These are phyloP conservation scores for Fusarium drepaniforme DNA, from an alignment of 2,329 filamentous ascomycete genomes.

Conservation along the genomic window DNA sequence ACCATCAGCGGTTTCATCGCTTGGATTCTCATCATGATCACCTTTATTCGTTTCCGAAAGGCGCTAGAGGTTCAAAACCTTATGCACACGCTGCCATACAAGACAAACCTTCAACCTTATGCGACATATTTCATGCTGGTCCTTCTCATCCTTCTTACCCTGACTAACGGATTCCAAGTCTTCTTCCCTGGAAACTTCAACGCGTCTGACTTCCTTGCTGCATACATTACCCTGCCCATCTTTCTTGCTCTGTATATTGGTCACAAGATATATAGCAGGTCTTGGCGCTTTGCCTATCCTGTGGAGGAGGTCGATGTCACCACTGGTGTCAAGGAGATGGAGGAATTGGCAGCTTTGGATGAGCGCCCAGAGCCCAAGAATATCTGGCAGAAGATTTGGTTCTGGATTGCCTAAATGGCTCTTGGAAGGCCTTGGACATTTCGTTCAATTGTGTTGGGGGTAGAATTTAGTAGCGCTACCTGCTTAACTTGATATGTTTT, in stretches of 20 bases:
- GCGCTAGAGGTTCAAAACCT: constrained; percentile 67
- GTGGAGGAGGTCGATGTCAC: not conserved
- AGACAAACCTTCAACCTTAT: constrained; percentile 69
- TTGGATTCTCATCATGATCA: constrained; percentile 67
- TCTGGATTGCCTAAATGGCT: constrained; percentile 61
- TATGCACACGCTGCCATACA: constrained; percentile 61
- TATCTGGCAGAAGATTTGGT: constrained; percentile 62
- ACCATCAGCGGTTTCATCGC: constrained; percentile 22
- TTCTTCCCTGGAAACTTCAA: constrained; percentile 77
- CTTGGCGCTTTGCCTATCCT: not conserved
- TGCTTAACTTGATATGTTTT: not conserved
- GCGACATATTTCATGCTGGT: constrained; percentile 71
- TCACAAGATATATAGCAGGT: constrained; percentile 60
- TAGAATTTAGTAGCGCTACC: not conserved
- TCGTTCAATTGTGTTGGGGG: not conserved
- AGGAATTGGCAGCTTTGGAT: constrained; percentile 4
- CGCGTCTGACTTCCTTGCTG: constrained; percentile 71
- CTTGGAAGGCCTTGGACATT: not conserved
- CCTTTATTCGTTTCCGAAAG: constrained; percentile 39
- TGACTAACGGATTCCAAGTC: constrained; percentile 82
- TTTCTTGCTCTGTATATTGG: constrained; percentile 71
- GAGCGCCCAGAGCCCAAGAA: constrained; percentile 63
- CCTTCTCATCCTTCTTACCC: constrained; percentile 69
- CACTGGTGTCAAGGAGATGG: constrained; percentile 7
- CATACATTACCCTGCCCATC: constrained; percentile 72